Evolutionary conservation across 176 grass and related monocot species (phyloP).

Genomic region (Typha latifolia): DNA sequence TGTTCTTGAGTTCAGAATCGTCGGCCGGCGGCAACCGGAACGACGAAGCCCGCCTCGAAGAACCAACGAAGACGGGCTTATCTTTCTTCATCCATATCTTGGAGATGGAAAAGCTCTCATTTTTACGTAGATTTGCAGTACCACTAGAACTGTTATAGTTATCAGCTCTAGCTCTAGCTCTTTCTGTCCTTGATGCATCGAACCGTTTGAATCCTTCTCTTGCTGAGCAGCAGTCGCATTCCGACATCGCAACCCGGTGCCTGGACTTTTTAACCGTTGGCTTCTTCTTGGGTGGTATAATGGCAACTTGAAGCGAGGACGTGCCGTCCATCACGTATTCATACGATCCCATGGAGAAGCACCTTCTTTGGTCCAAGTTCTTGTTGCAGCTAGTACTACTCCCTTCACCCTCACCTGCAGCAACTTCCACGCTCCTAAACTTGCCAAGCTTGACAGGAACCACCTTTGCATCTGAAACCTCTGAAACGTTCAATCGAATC

Average conservation of each 20-base stretch:
- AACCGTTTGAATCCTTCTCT: slow-evolving; percentile 45
- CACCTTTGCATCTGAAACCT: slow-evolving; percentile 29
- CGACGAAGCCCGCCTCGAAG: slow-evolving; percentile 55
- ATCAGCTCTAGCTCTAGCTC: no score
- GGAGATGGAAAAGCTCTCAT: slow-evolving; percentile 83
- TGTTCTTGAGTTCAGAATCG: slow-evolving; percentile 19
- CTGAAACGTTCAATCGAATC: slow-evolving; percentile 3
- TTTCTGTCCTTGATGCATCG: slow-evolving; percentile 20
- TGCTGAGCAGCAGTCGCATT: slow-evolving; percentile 71
- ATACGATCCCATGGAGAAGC: slow-evolving; percentile 90
- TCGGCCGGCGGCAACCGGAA: slow-evolving; percentile 67
- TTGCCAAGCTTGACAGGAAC: slow-evolving; percentile 83
- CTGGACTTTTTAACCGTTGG: slow-evolving; percentile 21
- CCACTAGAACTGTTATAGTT: neutral
- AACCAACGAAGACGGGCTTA: slow-evolving; percentile 1
- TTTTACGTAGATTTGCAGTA: slow-evolving; percentile 24
- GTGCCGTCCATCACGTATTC: slow-evolving; percentile 82
- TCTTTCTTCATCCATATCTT: slow-evolving; percentile 75
- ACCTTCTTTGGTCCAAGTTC: slow-evolving; percentile 52
- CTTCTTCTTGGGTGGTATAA: slow-evolving; percentile 74
- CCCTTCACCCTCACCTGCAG: slow-evolving; percentile 29
- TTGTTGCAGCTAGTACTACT: neutral
- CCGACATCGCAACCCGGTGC: slow-evolving; percentile 59
- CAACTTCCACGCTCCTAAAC: slow-evolving; percentile 55
- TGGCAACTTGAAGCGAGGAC: slow-evolving; percentile 49